phyloP scores from a whole-genome alignment of 2,329 filamentous ascomycete species.

The Biscogniauxia sp. region DNA sequence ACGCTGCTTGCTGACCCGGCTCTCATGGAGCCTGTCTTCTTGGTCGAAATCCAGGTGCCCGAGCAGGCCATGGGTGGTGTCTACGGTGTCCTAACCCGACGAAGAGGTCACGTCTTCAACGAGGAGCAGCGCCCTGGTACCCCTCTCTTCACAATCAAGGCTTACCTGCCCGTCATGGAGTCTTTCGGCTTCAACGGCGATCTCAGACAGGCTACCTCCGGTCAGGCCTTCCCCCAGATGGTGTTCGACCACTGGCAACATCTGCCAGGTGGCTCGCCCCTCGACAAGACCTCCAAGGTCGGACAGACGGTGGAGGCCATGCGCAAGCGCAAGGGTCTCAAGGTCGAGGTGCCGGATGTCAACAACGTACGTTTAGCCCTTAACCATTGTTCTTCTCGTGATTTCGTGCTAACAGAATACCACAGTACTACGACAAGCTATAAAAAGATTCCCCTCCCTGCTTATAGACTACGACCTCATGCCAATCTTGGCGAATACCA shows the following conservation, averaged over 20 bases:
- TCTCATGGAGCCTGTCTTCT: constrained; percentile 95
- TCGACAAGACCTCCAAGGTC: constrained; percentile 79
- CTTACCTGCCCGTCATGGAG: constrained; percentile 93
- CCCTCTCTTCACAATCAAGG: constrained; percentile 99
- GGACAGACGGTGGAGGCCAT: constrained; percentile 82
- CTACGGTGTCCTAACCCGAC: constrained; percentile 96
- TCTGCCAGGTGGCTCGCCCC: constrained; percentile 87
- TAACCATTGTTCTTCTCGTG: not conserved
- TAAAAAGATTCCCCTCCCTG: constrained; percentile 56
- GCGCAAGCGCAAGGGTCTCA: constrained; percentile 99
- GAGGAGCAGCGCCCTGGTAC: constrained; percentile 98
- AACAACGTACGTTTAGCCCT: constrained; percentile 75
- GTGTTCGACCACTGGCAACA: constrained; percentile 99
- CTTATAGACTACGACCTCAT: constrained; percentile 46
- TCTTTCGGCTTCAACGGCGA: constrained; percentile 99
- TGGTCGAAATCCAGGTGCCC: constrained; percentile 98
- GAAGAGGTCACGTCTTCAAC: constrained; percentile 98
- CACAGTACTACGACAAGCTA: constrained; percentile 98
- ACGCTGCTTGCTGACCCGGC: constrained; percentile 86
- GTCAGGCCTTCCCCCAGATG: constrained; percentile 98
- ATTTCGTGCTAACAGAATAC: constrained; percentile 39
- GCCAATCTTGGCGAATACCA: constrained; percentile 41
- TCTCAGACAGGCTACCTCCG: constrained; percentile 87
- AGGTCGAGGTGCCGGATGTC: constrained; percentile 88
- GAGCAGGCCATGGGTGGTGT: constrained; percentile 99